Percentiles rank a stretch among this genome's conserved stretches.
phyloP scores from a whole-genome alignment of 208 protist genomes.

The Trypanosoma grayi region DNA sequence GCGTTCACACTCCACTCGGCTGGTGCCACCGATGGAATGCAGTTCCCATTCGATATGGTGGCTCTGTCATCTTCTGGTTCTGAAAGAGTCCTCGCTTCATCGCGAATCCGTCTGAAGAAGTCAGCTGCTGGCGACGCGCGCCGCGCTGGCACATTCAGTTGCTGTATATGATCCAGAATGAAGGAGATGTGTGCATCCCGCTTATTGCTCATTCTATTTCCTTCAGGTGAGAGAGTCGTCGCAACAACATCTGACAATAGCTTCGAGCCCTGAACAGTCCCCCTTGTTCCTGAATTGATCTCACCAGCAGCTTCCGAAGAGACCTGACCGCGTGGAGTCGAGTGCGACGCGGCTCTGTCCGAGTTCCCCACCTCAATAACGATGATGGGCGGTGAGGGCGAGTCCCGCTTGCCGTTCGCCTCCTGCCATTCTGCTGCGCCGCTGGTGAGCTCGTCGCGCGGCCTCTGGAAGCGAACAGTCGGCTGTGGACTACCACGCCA shows the following conservation, averaged over 20 bases:
- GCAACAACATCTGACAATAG: background rate
- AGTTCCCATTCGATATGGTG: background rate
- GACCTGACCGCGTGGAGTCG: background rate
- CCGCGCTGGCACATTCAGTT: background rate
- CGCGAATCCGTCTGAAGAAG: background rate
- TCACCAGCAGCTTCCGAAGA: background rate
- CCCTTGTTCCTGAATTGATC: background rate
- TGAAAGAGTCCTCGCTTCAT: background rate
- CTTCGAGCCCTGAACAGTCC: background rate
- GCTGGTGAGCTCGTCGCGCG: background rate
- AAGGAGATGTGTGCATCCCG: conserved; percentile 7
- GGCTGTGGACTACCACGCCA: background rate
- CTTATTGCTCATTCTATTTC: background rate
- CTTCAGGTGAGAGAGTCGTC: background rate
- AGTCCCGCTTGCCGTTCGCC: background rate
- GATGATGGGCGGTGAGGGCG: background rate
- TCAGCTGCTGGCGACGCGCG: background rate
- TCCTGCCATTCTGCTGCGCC: background rate
- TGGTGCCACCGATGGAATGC: background rate
- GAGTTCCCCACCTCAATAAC: conserved; percentile 2
- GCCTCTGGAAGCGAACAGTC: background rate
- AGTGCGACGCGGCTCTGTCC: background rate
- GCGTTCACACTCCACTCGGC: background rate
- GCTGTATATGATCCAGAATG: conserved; percentile 12
- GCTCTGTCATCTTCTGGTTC: background rate